Base-by-base conservation (phyloP, 2,329 filamentous ascomycete genomes). In the Teratosphaeria viscida region DNA sequence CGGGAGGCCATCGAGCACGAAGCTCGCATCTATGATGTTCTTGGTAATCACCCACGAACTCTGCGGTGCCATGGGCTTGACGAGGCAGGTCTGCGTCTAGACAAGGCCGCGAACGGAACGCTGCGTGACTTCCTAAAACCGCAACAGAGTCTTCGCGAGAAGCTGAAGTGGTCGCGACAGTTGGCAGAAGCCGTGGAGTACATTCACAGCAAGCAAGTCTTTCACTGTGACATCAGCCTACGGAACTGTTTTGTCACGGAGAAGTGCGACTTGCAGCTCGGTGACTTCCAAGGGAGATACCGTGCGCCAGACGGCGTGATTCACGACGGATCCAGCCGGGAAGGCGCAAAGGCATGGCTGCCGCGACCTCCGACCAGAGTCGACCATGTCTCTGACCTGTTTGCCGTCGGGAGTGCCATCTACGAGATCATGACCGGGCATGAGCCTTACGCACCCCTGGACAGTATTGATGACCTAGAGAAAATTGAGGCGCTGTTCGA, bases 401-500 rank as follows among this genome's bases (percentile, higher is more conserved):
- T 59, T 49, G 57, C 60, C 27, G 57, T 61, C 43, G 57, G 60
- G 34, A 61, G 60, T 57, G 60, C 60, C 54, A 57, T 61, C 57
- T 61, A 61, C 59, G 57, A 61, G 43, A 59, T 61, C 39, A 61
- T 61, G 54, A 57, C 60, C 57, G 60, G 60, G 19, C 60, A 59
- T 49, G 57, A 61, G 57, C 57, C 60, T 57, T 61, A 61, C 57
- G 57, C 54, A 61, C 14, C 57, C 34, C 60, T 61, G 43, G 60
- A 61, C 57, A 61, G 57, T 57, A 61, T 59, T 39, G 60, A 61
- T 54, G 60, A 61, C 57, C 23, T 61, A 57, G 60, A 61, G 59
- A 43, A 61, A 43, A 61, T 61, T 23, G 60, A 61, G 43, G 54
- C 53, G 12, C 60, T 61, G 52, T 61, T 61, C 35, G 53, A 47